These are phyloP conservation scores for Petrea volubilis DNA, from an alignment of 257 asterid species.

Conservation along the genomic window DNA sequence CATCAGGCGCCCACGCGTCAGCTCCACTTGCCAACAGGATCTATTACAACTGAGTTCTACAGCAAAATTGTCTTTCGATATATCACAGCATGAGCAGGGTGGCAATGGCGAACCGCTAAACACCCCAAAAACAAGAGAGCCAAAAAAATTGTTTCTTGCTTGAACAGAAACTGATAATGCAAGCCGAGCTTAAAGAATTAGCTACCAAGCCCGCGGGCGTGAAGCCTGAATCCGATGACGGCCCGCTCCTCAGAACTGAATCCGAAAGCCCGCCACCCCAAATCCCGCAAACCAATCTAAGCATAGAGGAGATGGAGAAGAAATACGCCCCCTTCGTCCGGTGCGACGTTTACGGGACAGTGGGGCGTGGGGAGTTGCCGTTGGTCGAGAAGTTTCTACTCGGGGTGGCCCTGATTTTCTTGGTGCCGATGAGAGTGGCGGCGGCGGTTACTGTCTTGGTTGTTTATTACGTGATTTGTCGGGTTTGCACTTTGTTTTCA, in stretches of 20 bases:
- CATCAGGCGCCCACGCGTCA: conserved; percentile 32
- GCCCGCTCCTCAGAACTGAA: conserved; percentile 66
- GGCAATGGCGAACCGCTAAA: conserved; percentile 27
- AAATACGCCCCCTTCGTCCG: conserved; percentile 72
- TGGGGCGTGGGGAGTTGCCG: conserved; percentile 79
- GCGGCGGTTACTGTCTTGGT: conserved; percentile 45
- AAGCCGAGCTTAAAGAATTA: conserved; percentile 61
- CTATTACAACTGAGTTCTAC: not conserved
- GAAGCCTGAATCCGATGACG: conserved; percentile 49
- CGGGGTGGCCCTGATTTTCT: conserved; percentile 50
- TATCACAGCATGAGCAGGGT: not conserved
- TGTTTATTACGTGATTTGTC: conserved; percentile 70
- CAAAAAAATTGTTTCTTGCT: conserved; percentile 1
- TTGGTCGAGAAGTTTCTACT: conserved; percentile 67
- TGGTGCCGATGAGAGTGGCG: conserved; percentile 65
- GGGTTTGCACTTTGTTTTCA: conserved; percentile 69
- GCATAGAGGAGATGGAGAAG: conserved; percentile 67
- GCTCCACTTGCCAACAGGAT: conserved; percentile 2
- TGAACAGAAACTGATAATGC: conserved; percentile 39
- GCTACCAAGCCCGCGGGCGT: conserved; percentile 21
- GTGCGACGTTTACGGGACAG: conserved; percentile 68
- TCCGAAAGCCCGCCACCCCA: conserved; percentile 21
- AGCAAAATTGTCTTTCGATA: conserved; percentile 14
- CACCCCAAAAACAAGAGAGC: not conserved
- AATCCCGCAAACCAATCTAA: conserved; percentile 11